A percentile compares a stretch with the other conserved stretches of the same genome.
These are phyloP conservation scores for Cyberlindnera meyerae DNA, from an alignment of 805 yeast genomes.

Conservation along the genomic window DNA sequence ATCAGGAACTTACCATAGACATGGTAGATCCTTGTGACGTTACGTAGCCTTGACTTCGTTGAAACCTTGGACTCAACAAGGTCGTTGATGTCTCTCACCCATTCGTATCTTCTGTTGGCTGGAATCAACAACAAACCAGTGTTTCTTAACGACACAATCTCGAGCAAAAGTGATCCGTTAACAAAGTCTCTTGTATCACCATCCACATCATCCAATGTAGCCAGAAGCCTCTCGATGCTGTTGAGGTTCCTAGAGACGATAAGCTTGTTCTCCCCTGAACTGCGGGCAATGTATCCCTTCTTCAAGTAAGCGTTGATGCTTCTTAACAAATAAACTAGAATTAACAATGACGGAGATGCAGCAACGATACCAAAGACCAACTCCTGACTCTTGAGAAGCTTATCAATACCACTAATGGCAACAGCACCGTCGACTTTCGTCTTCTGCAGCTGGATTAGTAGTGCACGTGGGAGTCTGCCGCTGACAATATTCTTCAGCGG, in stretches of 20 bases:
- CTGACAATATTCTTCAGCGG: conserved; percentile 49
- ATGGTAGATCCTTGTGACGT: conserved; percentile 57
- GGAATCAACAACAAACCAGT: conserved; percentile 51
- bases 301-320: conserved; percentile 27
- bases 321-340: conserved; percentile 43
- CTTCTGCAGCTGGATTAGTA: conserved; percentile 90
- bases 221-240: conserved; percentile 52
- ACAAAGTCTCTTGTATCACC: conserved; percentile 30
- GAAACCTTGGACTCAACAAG: conserved; percentile 39
- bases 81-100: conserved; percentile 62
- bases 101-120: conserved; percentile 41
- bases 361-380: conserved; percentile 92
- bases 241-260: conserved; percentile 43
- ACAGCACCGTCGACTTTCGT: conserved; percentile 92
- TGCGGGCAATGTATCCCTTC: conserved; percentile 31
- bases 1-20: conserved; percentile 40
- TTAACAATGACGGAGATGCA: conserved; percentile 70
- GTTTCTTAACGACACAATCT: conserved; percentile 51
- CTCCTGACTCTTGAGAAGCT: conserved; percentile 83
- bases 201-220: conserved; percentile 19
- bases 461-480: conserved; percentile 71
- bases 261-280: conserved; percentile 23
- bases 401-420: conserved; percentile 88
- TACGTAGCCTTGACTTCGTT: conserved; percentile 36
- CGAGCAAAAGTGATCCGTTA: conserved; percentile 64